These are phyloP conservation scores for Spinellus fusiger DNA, from an alignment of 192 early-diverging fungal species.

Conservation along the genomic window DNA sequence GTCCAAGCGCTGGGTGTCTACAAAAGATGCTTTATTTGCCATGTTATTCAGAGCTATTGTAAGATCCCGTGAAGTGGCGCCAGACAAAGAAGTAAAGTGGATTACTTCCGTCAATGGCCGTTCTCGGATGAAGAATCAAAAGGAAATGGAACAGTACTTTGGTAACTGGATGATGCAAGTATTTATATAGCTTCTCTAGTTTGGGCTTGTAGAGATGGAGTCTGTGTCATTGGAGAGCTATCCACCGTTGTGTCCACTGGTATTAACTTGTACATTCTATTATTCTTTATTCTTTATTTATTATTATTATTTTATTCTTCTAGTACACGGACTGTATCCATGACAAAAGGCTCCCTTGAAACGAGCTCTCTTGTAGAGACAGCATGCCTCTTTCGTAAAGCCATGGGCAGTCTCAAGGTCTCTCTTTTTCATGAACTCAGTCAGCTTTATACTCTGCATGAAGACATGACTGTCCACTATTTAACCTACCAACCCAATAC, in stretches of 20 bases:
- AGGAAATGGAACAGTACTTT: slow-evolving; percentile 23
- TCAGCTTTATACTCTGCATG: slow-evolving; percentile 19
- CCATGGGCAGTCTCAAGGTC: background rate
- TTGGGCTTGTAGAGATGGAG: too few relatives aligned
- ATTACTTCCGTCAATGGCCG: slow-evolving; percentile 17
- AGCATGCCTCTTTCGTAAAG: background rate
- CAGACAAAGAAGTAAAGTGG: slow-evolving; percentile 5
- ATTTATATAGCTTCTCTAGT: background rate
- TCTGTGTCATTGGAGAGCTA: too few relatives aligned
- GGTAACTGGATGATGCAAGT: slow-evolving; percentile 29
- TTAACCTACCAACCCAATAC: slow-evolving; percentile 20
- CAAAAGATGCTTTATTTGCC: slow-evolving; percentile 20
- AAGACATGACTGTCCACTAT: slow-evolving; percentile 27
- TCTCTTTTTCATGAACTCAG: slow-evolving; percentile 21
- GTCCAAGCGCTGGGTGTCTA: slow-evolving; percentile 1
- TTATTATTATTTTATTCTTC: too few relatives aligned
- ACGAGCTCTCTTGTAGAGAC: background rate
- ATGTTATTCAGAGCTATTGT: slow-evolving; percentile 19
- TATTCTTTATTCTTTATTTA: too few relatives aligned
- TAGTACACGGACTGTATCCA: slow-evolving; percentile 10
- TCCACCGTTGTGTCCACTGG: too few relatives aligned
- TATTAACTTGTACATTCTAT: too few relatives aligned
- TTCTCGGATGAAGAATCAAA: slow-evolving; percentile 5
- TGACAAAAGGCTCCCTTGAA: background rate
- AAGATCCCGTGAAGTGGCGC: background rate